Evolutionary conservation across 345 rosid species (phyloP).

Genomic region (Lepidium didymum): DNA sequence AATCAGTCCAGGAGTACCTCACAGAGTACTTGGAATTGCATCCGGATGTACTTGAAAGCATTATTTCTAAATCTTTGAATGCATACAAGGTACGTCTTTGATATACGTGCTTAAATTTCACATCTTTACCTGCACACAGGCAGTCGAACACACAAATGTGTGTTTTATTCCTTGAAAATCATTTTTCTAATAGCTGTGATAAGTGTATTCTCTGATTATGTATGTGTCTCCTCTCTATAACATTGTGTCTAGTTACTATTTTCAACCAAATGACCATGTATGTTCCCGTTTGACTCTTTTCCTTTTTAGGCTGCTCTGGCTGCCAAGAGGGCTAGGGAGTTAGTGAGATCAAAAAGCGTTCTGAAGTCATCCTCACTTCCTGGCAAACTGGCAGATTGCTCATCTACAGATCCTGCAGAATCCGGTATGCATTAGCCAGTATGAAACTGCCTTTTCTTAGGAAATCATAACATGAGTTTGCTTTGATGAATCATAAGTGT

Average conservation of each 20-base stretch:
- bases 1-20: slow-evolving; percentile 88
- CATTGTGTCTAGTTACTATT: neutral
- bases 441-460: slow-evolving; percentile 60
- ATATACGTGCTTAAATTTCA: neutral
- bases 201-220: neutral
- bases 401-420: slow-evolving; percentile 85
- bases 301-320: slow-evolving; percentile 88
- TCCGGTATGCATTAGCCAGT: slow-evolving; percentile 45
- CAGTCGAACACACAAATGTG: neutral
- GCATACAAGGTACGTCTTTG: slow-evolving; percentile 71
- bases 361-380: slow-evolving; percentile 93
- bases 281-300: neutral
- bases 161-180: neutral
- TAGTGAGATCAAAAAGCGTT: slow-evolving; percentile 86
- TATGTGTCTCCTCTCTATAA: neutral
- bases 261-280: neutral
- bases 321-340: slow-evolving; percentile 94
- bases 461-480: slow-evolving; percentile 68
- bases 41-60: slow-evolving; percentile 89
- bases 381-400: slow-evolving; percentile 97
- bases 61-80: slow-evolving; percentile 84
- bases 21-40: slow-evolving; percentile 93
- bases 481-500: neutral
- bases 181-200: neutral
- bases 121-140: neutral